Conservation (phyloP, 2,329 filamentous ascomycete species). For the Talaromyces sp. region DNA sequence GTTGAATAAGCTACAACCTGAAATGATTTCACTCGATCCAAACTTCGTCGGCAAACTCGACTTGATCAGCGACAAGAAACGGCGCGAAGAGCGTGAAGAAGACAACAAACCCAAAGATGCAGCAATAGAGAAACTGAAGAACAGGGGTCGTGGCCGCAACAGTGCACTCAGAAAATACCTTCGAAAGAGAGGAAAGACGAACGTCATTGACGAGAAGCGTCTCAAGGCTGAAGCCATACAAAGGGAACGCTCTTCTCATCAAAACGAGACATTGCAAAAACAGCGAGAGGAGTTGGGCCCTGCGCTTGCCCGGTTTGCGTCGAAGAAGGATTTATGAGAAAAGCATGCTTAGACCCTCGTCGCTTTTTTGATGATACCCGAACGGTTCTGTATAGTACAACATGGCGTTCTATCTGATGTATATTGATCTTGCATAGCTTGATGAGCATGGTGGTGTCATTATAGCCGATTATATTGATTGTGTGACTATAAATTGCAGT, state of each 20-base stretch:
- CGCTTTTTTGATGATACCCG: constrained; percentile 22
- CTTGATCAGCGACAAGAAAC: constrained; percentile 72
- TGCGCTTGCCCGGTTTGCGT: constrained; percentile 74
- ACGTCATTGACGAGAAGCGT: constrained; percentile 94
- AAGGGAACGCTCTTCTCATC: constrained; percentile 64
- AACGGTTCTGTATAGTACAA: constrained; percentile 10
- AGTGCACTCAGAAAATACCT: constrained; percentile 82
- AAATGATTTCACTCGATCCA: constrained; percentile 95
- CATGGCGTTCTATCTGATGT: constrained; percentile 5
- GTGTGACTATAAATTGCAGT: not conserved
- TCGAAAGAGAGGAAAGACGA: constrained; percentile 86
- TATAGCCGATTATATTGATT: not conserved
- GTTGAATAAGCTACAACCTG: constrained; percentile 90
- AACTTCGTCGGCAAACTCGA: constrained; percentile 89
- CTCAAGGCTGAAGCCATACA: constrained; percentile 80
- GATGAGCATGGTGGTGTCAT: not conserved
- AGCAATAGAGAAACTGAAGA: constrained; percentile 59
- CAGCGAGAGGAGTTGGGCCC: constrained; percentile 77
- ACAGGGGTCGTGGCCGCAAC: constrained; percentile 84
- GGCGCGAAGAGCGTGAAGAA: constrained; percentile 72
- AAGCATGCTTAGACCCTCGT: constrained; percentile 17
- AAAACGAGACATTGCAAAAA: constrained; percentile 63
- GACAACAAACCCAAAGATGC: constrained; percentile 65
- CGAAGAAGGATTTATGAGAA: constrained; percentile 54
- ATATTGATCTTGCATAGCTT: constrained; percentile 7